These are phyloP conservation scores for Xerophyta viscosa DNA, from an alignment of 106 monocot species.

Conservation along the genomic window DNA sequence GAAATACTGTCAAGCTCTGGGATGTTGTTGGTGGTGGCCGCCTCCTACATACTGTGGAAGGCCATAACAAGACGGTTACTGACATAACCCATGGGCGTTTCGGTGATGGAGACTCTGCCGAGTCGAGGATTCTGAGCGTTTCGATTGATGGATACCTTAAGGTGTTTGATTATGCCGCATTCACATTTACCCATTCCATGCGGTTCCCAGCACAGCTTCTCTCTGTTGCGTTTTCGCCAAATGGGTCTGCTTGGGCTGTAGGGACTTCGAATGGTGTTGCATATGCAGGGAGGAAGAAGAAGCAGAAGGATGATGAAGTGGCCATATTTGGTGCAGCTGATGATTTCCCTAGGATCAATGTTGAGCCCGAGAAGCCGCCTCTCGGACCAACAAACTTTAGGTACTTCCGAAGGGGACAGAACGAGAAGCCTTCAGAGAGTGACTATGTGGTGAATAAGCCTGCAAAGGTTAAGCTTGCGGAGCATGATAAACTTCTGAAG, in stretches of 20 bases:
- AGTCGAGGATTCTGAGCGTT: slow-evolving; percentile 67
- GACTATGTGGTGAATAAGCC: slow-evolving; percentile 52
- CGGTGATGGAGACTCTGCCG: slow-evolving; percentile 7
- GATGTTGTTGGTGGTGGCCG: slow-evolving; percentile 79
- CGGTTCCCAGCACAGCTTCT: slow-evolving; percentile 70
- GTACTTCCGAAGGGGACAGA: slow-evolving; percentile 73
- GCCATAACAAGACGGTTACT: slow-evolving; percentile 93
- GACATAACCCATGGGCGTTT: slow-evolving; percentile 40
- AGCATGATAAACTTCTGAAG: slow-evolving; percentile 74
- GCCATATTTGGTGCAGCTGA: background rate
- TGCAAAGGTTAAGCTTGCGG: slow-evolving; percentile 48
- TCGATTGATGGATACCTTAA: slow-evolving; percentile 94
- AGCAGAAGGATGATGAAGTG: slow-evolving; percentile 21
- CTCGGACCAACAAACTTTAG: slow-evolving; percentile 32
- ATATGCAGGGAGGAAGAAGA: slow-evolving; percentile 60
- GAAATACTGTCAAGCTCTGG: slow-evolving; percentile 80
- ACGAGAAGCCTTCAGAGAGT: slow-evolving; percentile 44
- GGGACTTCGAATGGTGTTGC: slow-evolving; percentile 78
- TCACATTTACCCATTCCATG: slow-evolving; percentile 80
- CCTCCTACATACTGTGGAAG: slow-evolving; percentile 69
- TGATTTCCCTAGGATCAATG: slow-evolving; percentile 14
- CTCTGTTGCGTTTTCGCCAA: slow-evolving; percentile 80
- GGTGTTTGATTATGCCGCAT: slow-evolving; percentile 64
- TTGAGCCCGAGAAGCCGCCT: slow-evolving; percentile 17
- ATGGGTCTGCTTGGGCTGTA: slow-evolving; percentile 43